A percentile compares a stretch with the other conserved stretches of the same genome.
Evolutionary conservation across 257 asterid genomes (phyloP).

Genomic region (Ilex aquifolium): DNA sequence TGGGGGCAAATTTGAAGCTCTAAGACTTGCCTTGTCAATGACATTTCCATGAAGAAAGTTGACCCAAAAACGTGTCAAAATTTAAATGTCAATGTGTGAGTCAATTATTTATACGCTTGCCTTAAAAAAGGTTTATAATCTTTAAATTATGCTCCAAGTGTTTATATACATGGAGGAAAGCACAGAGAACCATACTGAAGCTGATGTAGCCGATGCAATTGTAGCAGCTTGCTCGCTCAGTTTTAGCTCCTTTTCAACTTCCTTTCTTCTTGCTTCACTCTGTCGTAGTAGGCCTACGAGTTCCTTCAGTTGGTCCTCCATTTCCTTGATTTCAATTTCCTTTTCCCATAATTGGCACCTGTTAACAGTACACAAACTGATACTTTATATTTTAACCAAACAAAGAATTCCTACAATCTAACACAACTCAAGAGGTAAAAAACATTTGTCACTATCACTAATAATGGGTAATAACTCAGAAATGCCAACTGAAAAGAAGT

Average conservation of each 20-base stretch:
- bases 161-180: background rate
- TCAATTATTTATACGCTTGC: no score
- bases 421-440: background rate
- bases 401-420: background rate
- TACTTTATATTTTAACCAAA: background rate
- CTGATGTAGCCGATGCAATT: conserved; percentile 62
- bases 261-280: conserved; percentile 84
- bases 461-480: background rate
- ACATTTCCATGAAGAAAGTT: no score
- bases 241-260: conserved; percentile 74
- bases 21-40: no score
- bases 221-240: conserved; percentile 58
- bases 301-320: conserved; percentile 93
- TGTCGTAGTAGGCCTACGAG: conserved; percentile 75
- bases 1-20: no score
- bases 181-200: conserved; percentile 47
- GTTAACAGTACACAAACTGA: conserved; percentile 13
- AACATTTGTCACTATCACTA: background rate
- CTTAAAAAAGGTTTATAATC: no score
- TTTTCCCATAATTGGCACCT: conserved; percentile 93
- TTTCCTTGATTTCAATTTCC: conserved; percentile 80
- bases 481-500: background rate
- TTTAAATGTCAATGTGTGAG: no score
- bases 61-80: no score
- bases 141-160: no score